These are phyloP conservation scores for Trichophyton rubrum DNA, from an alignment of 2,329 filamentous ascomycete species.

Conservation along the genomic window DNA sequence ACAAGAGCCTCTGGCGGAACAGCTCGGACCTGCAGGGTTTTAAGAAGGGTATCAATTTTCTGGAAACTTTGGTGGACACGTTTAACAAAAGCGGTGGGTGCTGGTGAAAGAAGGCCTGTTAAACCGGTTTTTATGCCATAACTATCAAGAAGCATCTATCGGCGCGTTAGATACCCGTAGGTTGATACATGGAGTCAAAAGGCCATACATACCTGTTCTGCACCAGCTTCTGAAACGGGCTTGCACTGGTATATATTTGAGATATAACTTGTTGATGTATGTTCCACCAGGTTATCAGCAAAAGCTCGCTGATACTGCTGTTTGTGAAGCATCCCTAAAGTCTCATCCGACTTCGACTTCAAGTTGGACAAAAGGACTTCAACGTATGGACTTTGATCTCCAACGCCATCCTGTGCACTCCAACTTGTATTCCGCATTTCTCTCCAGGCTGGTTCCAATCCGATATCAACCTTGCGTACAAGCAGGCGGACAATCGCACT, in stretches of 20 bases:
- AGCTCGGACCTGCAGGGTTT: constrained; percentile 87
- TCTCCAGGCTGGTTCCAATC: constrained; percentile 77
- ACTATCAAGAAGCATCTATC: constrained; percentile 84
- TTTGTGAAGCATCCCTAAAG: constrained; percentile 68
- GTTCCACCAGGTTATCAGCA: constrained; percentile 89
- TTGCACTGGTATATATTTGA: constrained; percentile 75
- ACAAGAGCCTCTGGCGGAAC: constrained; percentile 87
- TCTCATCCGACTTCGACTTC: constrained; percentile 58
- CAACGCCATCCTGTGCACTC: constrained; percentile 84
- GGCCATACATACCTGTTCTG: constrained; percentile 57
- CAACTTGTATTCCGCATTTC: constrained; percentile 97
- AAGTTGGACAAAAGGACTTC: constrained; percentile 64
- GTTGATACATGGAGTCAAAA: not conserved
- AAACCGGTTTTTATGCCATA: constrained; percentile 50
- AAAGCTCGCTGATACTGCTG: constrained; percentile 90
- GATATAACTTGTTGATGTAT: constrained; percentile 67
- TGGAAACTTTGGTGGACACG: constrained; percentile 73
- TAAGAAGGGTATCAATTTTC: constrained; percentile 82
- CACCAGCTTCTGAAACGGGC: constrained; percentile 84
- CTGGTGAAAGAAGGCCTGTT: constrained; percentile 45
- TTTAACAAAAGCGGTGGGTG: constrained; percentile 59
- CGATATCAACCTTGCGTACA: constrained; percentile 69
- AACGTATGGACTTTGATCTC: constrained; percentile 88
- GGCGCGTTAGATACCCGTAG: not conserved
- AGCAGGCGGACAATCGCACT: constrained; percentile 73